Conservation (phyloP, 2,329 filamentous ascomycete genomes). For the Venturia aucupariae region DNA sequence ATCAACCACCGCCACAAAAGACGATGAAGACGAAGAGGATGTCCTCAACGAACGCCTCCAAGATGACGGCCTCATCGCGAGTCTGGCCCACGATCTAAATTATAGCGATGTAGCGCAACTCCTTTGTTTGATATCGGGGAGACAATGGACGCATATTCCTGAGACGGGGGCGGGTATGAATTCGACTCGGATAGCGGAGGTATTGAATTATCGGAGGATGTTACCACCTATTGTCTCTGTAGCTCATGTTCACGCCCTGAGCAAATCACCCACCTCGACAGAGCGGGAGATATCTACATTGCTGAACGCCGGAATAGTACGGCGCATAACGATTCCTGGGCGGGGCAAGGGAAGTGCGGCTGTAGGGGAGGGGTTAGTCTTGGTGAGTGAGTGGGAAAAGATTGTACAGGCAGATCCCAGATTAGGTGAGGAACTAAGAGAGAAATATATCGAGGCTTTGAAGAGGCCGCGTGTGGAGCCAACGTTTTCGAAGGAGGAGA, state of each 20-base stretch:
- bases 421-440: constrained; percentile 37
- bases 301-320: constrained; percentile 45
- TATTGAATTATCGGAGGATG: constrained; percentile 50
- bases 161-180: constrained; percentile 50
- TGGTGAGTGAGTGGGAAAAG: constrained; percentile 46
- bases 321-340: constrained; percentile 54
- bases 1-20: constrained; percentile 6
- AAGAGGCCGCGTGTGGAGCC: constrained; percentile 31
- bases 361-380: constrained; percentile 56
- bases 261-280: constrained; percentile 52
- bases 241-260: constrained; percentile 56
- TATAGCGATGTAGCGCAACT: constrained; percentile 54
- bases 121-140: constrained; percentile 24
- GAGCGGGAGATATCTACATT: constrained; percentile 61
- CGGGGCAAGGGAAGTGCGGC: constrained; percentile 47
- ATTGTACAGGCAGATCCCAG: constrained; percentile 22
- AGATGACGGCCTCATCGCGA: constrained; percentile 27
- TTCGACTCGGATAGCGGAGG: constrained; percentile 52
- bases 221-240: constrained; percentile 57
- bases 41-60: constrained; percentile 28
- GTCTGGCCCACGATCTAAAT: constrained; percentile 46
- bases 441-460: constrained; percentile 46
- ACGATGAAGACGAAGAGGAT: constrained; percentile 20
- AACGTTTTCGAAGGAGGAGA: constrained; percentile 38
- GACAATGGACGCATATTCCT: constrained; percentile 36